Evolutionary conservation across 805 yeast species (phyloP), one percentile per base, ranked within the genome.

Genomic region (Teunomyces cretensis): DNA sequence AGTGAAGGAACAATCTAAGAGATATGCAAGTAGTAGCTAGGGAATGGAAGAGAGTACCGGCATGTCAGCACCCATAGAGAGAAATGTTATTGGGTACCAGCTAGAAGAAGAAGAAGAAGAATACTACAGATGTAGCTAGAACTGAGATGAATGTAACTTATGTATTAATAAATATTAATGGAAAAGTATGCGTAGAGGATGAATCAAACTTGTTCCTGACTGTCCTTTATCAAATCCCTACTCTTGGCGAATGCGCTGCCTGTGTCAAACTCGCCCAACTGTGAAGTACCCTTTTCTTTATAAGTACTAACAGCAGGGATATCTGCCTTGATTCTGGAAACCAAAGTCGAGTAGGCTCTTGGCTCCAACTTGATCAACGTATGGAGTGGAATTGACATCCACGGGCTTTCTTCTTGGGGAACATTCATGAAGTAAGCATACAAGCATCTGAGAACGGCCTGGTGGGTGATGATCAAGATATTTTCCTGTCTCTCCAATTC

Each of bases 401-500:
- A 94, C 4, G 99, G 99, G 47, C 91, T 81, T 64, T 89, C 92
- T 57, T 92, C 97, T 64, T 92, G 98, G 4, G 97, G 97, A 14
- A 94, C 96, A 62, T 94, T 92, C 98, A 94, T 94, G 62, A 91
- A 94, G 66, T 94, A 94, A 6, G 99, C 98, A 66, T 94, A 94
- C 42, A 94, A 84, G 62, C 99, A 94, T 58, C 99, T 79, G 53
- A 94, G 74, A 9, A 94, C 98, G 0, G 98, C 98, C 68, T 94
- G 99, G 65, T 94, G 99, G 3, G 99, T 94, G 35, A 94, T 94
- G 48, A 94, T 92, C 61, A 94, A 75, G 41, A 94, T 90, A 64
- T 94, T 91, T 57, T 94, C 98, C 67, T 92, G 98, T 48, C 97
- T 83, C 68, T 94, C 99, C 52, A 94, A 76, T 66, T 94, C 99